These are phyloP conservation scores for Reticulascus tulasneorum DNA, from an alignment of 2,329 filamentous ascomycete genomes.

Conservation along the genomic window DNA sequence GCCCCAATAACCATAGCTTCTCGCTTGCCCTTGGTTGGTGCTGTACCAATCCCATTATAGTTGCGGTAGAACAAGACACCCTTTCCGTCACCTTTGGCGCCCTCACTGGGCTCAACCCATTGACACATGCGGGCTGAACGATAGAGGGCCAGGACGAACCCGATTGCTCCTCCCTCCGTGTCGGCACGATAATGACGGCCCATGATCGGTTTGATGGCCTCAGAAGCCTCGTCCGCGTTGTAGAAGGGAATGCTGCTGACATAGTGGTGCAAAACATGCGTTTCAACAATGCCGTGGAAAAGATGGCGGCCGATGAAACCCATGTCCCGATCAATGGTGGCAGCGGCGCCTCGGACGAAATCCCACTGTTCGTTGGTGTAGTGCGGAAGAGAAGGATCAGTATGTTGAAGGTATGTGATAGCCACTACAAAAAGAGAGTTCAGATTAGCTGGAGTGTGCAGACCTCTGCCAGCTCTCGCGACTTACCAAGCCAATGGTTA, in stretches of 20 bases:
- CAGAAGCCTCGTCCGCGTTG: slow-evolving; percentile 50
- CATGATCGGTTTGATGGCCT: slow-evolving; percentile 75
- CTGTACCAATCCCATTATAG: slow-evolving; percentile 75
- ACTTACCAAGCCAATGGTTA: slow-evolving; percentile 96
- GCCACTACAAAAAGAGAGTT: slow-evolving; percentile 60
- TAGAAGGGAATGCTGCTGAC: slow-evolving; percentile 93
- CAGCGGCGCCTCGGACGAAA: slow-evolving; percentile 87
- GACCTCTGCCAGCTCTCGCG: neutral
- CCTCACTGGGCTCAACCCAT: slow-evolving; percentile 91
- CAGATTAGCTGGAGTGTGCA: neutral
- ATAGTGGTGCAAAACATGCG: slow-evolving; percentile 97
- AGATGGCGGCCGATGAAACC: slow-evolving; percentile 90
- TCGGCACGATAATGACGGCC: slow-evolving; percentile 90
- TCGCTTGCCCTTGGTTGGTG: slow-evolving; percentile 18
- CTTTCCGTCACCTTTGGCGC: slow-evolving; percentile 74
- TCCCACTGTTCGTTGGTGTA: slow-evolving; percentile 86
- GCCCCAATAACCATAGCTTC: too few relatives aligned
- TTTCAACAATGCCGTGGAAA: slow-evolving; percentile 95
- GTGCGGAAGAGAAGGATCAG: slow-evolving; percentile 89
- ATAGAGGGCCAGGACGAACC: slow-evolving; percentile 84
- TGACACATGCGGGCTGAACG: slow-evolving; percentile 82
- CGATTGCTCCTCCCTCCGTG: slow-evolving; percentile 67
- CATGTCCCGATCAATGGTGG: slow-evolving; percentile 95
- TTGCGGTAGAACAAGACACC: slow-evolving; percentile 94
- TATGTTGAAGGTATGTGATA: slow-evolving; percentile 97